Evolutionary conservation across 164 flowering plant genomes (phyloP), one percentile per base, ranked within the genome.

Genomic region (Litsea cubeba): DNA sequence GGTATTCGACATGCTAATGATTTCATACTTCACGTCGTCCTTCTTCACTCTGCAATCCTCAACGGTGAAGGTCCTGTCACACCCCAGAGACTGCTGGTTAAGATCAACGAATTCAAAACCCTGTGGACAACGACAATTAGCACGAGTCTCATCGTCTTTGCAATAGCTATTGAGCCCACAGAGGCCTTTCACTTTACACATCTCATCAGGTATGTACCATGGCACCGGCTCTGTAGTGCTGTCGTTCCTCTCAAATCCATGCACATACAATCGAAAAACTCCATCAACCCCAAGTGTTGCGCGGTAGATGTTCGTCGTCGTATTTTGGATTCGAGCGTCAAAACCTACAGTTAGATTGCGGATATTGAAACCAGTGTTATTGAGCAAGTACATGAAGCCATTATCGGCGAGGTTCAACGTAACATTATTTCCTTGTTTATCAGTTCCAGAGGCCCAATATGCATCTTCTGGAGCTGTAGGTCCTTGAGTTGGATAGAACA

Each of bases 141-240:
- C 14, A 3, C 23, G 11, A 1, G 10, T 12, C 7, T 46, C 71
- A 17, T 0, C 25, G 18, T 0, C 0, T 0, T 25, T 11, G 71
- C 80, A 76, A 62, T 26, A 81, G 14, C 74, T 68, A 46, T 81
- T 81, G 4, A 69, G 64, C 10, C 81, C 79, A 18, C 83, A 81
- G 15, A 74, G 2, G 22, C 79, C 77, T 24, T 71, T 73, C 5
- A 72, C 76, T 0, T 15, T 12, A 23, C 84, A 81, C 0, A 2
- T 20, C 10, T 25, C n/a, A 2, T 3, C 0, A 20, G 22, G 26
- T 0, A 1, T 2, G 17, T 2, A 6, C 8, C 4, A 24, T 2
- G 0, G 1, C 2, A 32, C 8, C 3, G 65, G 17, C 5, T 1
- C 26, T 1, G 62, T 63, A 1, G 25, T 1, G 25, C 32, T 65